Base-by-base conservation (phyloP, 805 yeast genomes). In the Priceomyces castillae region DNA sequence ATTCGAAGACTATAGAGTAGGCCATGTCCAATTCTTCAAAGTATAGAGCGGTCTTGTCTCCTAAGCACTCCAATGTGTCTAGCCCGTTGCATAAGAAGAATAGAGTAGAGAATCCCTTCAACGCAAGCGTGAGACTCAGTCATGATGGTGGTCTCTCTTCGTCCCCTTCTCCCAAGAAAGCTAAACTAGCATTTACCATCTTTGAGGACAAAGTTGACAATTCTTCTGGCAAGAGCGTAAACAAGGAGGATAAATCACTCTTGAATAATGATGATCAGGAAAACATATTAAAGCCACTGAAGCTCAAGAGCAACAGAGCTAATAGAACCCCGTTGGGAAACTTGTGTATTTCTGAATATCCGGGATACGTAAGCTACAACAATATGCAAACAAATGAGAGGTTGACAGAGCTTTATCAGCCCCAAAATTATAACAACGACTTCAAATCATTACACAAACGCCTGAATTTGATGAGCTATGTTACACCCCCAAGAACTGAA, bases 201-300 rank as follows among this genome's bases (percentile, higher is more conserved):
- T 57, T 41, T 41, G 59, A 57, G 34, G 61, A 57, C 46, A 28
- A 19, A 4, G 11, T 23, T 3, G 40, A 38, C 15, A 44, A 28
- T 15, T 35, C 40, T 16, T 42, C 39, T 20, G 42, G 51, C 31
- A 61, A 58, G 46, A 34, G 25, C 14, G 22, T 23, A n/a, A 17
- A 9, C 14, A 18, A 19, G 15, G 26, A 12, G 16, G 37, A 34
- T 4, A 12, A 4, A n/a, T n/a, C 31, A 28, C 53, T 48, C 33
- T 51, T 43, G 19, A 57, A 57, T 45, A 61, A 64, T 46, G 57
- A 58, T 42, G 73, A 71, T 49, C 73, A 71, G 55, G 76, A 71
- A 47, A 71, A 71, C 49, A 59, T 67, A 36, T 56, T 67, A 46
- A 71, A 63, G 49, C 71, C 72, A 7, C 58, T 58, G 37, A 43